Conservation (phyloP, 2,329 filamentous ascomycete species). For the Fusarium sambucinum region DNA sequence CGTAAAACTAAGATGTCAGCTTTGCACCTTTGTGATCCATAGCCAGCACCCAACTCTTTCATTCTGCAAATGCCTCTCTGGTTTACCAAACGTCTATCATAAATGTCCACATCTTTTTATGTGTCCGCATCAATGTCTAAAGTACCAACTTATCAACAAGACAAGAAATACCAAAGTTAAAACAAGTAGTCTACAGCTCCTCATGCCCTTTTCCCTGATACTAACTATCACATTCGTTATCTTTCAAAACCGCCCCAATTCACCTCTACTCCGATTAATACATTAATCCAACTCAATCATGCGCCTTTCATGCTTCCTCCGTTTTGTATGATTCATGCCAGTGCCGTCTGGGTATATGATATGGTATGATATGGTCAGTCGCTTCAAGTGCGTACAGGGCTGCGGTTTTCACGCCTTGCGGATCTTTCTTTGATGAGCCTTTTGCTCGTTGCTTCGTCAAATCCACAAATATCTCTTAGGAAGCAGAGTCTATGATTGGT, state of each 20-base stretch:
- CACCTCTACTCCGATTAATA: conserved; percentile 38
- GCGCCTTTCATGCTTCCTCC: conserved; percentile 11
- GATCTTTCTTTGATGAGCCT: conserved; percentile 59
- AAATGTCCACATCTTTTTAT: conserved; percentile 35
- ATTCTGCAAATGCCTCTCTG: conserved; percentile 6
- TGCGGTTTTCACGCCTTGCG: conserved; percentile 45
- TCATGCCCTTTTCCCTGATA: conserved; percentile 15
- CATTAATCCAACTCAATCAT: conserved; percentile 33
- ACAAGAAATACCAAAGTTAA: conserved; percentile 10
- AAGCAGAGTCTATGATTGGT: conserved; percentile 60
- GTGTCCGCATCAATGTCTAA: conserved; percentile 44
- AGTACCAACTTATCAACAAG: conserved; percentile 24
- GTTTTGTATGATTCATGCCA: background rate
- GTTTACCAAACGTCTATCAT: conserved; percentile 45
- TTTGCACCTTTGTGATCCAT: background rate
- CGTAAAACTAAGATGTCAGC: too few relatives aligned
- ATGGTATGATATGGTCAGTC: conserved; percentile 8
- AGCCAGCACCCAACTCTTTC: background rate
- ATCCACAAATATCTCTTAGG: conserved; percentile 65
- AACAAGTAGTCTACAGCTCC: conserved; percentile 32
- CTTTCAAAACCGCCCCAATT: conserved; percentile 20
- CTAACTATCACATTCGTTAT: conserved; percentile 22
- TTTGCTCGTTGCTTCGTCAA: conserved; percentile 65
- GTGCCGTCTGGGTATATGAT: conserved; percentile 9
- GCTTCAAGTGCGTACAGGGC: conserved; percentile 43